Conservation (phyloP, 2,329 filamentous ascomycete species). For the Metarhizium sp. region DNA sequence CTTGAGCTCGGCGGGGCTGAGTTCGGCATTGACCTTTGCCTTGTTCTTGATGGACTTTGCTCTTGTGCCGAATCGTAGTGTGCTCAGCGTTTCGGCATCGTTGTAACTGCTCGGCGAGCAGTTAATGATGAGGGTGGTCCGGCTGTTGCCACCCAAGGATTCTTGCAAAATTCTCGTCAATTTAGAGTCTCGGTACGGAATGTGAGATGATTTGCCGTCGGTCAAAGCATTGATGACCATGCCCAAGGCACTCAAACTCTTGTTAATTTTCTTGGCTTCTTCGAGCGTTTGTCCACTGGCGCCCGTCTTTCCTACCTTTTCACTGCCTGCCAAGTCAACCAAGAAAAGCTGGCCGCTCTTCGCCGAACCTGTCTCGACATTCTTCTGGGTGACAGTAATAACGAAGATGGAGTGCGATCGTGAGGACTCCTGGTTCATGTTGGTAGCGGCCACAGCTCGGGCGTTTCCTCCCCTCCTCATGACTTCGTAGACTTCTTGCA, state of each 20-base stretch:
- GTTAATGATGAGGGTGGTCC: conserved; percentile 98
- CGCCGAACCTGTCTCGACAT: conserved; percentile 88
- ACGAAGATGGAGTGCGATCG: conserved; percentile 98
- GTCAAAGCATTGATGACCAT: conserved; percentile 99
- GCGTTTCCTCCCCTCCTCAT: conserved; percentile 87
- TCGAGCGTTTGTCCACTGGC: conserved; percentile 95
- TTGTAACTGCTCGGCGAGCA: conserved; percentile 99
- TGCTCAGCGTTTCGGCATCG: conserved; percentile 87
- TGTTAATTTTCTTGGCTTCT: conserved; percentile 99
- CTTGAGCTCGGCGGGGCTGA: conserved; percentile 94
- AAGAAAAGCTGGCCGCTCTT: conserved; percentile 96
- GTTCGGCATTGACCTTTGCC: conserved; percentile 97
- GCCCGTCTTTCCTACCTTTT: conserved; percentile 97
- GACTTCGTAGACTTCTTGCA: conserved; percentile 93
- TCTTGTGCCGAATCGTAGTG: conserved; percentile 86
- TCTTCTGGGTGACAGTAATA: conserved; percentile 94
- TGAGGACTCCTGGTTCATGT: conserved; percentile 99
- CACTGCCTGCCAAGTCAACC: conserved; percentile 94
- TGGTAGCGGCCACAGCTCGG: conserved; percentile 87
- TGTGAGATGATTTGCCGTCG: conserved; percentile 91
- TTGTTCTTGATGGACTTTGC: conserved; percentile 99
- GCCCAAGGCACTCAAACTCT: conserved; percentile 92
- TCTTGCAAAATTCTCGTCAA: conserved; percentile 96
- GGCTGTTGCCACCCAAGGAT: conserved; percentile 91
- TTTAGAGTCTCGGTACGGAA: conserved; percentile 97